Evolutionary conservation across 164 flowering plant species (phyloP), one percentile per base, ranked within the genome.

Genomic region (Annona cherimola): DNA sequence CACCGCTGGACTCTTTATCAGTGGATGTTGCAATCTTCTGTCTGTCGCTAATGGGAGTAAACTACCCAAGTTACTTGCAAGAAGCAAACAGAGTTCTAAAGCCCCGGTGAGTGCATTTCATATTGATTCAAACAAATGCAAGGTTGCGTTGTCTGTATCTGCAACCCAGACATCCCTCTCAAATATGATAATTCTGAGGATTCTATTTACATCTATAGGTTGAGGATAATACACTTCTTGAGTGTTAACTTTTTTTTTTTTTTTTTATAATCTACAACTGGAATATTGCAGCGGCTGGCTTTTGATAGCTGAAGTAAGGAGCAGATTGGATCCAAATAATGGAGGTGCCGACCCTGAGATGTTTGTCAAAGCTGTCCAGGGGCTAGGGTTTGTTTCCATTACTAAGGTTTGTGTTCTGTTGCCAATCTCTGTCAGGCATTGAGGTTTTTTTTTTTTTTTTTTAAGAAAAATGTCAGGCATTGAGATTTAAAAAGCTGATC

Each of bases 21-120:
- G 81, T 90, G 12, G 98, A 93, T 81, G 92, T 95, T 79, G 90
- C 96, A 42, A 93, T 95, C 66, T 95, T 95, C 74, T 95, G 96
- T 77, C 96, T 95, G 76, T 93, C 98, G 39, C 72, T 95, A 57
- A 93, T 95, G 98, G 99, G 99, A 59, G 86, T 86, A 8, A 79
- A 91, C 84, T 95, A 77, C 76, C 77, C 90, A 35, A 83, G 77
- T 73, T 95, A 76, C 80, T 78, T 92, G 69, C 71, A 78, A 77
- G 99, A 95, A 83, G 97, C 99, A 40, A 80, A 84, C 55, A 84
- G 99, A 80, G 94, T 95, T 73, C 93, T 95, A 11, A 92, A 88
- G 73, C 82, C 90, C 80, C 16, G 90, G 98, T 93, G 35, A 55
- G 77, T 64, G 66, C 45, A 16, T 44, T 8, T 26, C 61, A 19